These are phyloP conservation scores for Atkinsonella hypoxylon DNA, from an alignment of 2,329 filamentous ascomycete species.

Conservation along the genomic window DNA sequence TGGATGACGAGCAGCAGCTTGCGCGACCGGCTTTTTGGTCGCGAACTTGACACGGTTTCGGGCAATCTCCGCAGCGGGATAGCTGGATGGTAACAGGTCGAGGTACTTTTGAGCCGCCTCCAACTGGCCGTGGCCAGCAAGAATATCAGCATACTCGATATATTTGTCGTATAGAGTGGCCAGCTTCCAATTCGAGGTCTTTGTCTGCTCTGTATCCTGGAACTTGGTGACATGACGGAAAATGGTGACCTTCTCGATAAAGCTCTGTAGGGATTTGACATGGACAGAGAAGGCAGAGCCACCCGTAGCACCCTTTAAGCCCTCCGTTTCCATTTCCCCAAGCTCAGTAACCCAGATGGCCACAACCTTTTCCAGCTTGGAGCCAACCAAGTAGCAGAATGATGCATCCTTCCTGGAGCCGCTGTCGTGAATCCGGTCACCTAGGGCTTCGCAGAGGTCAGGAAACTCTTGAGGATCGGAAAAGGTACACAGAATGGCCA, in stretches of 20 bases:
- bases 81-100: conserved; percentile 69
- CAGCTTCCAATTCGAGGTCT: conserved; percentile 78
- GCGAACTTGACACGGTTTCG: conserved; percentile 77
- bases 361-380: conserved; percentile 95
- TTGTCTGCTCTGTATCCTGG: conserved; percentile 60
- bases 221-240: conserved; percentile 94
- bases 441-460: conserved; percentile 87
- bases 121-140: conserved; percentile 80
- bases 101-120: conserved; percentile 84
- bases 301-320: conserved; percentile 53
- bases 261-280: conserved; percentile 74
- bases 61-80: conserved; percentile 78
- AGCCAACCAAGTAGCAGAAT: conserved; percentile 92
- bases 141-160: conserved; percentile 90
- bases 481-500: conserved; percentile 93
- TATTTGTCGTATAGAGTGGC: conserved; percentile 85
- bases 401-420: conserved; percentile 77
- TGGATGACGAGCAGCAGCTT: conserved; percentile 15
- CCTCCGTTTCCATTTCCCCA: conserved; percentile 67
- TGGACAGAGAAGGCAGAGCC: conserved; percentile 88
- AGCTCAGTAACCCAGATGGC: conserved; percentile 88
- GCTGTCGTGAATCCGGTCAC: conserved; percentile 77
- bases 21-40: conserved; percentile 40
- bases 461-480: conserved; percentile 85
- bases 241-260: conserved; percentile 96